Base-by-base conservation (phyloP, 169 alveolate species). In the Cryptosporidium bovis region DNA sequence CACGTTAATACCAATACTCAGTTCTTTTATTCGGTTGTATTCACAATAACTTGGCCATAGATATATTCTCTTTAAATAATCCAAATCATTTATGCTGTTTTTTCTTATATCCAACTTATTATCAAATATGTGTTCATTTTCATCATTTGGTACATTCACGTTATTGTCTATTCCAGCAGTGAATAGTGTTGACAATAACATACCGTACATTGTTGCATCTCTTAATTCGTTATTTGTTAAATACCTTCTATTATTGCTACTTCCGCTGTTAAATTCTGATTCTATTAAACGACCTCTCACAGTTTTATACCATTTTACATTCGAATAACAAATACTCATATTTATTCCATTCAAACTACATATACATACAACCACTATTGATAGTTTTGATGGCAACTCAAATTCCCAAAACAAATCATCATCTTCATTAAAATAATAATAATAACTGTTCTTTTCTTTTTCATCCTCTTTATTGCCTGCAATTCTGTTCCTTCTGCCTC, bases 31-130 rank as follows among this genome's bases (percentile, higher is more conserved):
- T 18, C 51, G 6, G n/a, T 51, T 48, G 77, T 77, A 77, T 31
- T 77, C 87, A 77, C 87, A 77, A 24, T 77, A 77, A 40, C 65
- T 60, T 13, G 87, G 87, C 87, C 87, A 77, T 3, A 77, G 31
- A 50, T 77, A 60, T 7, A 77, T 46, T 29, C 64, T 60, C 16
- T 40, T 56, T 20, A 60, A 36, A 46, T 62, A 77, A 5, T 69
- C 67, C 68, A 62, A 62, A 34, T 44, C 50, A 77, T 77, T 77
- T 20, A 36, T 62, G 16, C 36, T 66, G 29, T 77, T 29, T 5
- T 48, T 34, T 20, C 20, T 51, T 15, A 51, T 36, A 36, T 77
- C 87, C 60, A 77, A 27, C 36, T 60, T 56, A 60, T 77, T 77
- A 66, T 33, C 58, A 40, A 77, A 77, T 8, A 77, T 77, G 46